Base-by-base conservation (phyloP, 169 alveolate species). In the Cardiosporidium cionae region DNA sequence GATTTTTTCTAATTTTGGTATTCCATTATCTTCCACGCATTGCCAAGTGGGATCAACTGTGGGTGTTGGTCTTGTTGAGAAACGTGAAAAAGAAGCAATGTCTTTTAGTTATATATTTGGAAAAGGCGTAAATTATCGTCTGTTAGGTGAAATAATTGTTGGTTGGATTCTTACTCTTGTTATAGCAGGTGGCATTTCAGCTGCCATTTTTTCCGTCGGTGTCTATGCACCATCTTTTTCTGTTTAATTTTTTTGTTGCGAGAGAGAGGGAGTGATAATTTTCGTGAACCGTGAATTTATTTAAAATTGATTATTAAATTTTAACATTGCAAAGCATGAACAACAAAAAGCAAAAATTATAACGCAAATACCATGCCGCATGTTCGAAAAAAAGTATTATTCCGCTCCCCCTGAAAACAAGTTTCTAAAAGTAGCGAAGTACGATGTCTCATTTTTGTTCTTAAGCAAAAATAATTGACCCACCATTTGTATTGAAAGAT, bases 11-110 rank as follows among this genome's bases (percentile, higher is more conserved):
- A 80, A 86, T 28, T 32, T 89, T 44, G 95, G 95, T 16, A 77
- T 90, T 7, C 95, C 95, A 0, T 80, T 90, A 65, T 86, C 93
- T 77, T 85, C 95, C 33, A 90, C 95, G 25, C 95, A 90, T 64
- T 85, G 90, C 79, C 83, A 86, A 22, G 95, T 90, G 23, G 90
- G 94, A 9, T 70, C 89, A 74, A 90, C 89, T 1, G 82, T 88
- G 16, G 95, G 94, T 3, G 88, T 88, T 37, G 95, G 95, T 5
- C 76, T 88, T 44, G 82, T 85, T 31, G 88, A 80, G 71, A 66
- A 63, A 22, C 62, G 58, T 63, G 31, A 65, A 9, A 25, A 52
- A 22, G 37, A 23, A 37, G 52, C 16, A 29, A 6, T 6, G 6
- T 32, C 72, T 44, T 16, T 44, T 16, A 44, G 16, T 16, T n/a